A percentile compares a stretch with the other conserved stretches of the same genome.
Conservation (phyloP, 306 rosid genomes). For the Prunus mira region DNA sequence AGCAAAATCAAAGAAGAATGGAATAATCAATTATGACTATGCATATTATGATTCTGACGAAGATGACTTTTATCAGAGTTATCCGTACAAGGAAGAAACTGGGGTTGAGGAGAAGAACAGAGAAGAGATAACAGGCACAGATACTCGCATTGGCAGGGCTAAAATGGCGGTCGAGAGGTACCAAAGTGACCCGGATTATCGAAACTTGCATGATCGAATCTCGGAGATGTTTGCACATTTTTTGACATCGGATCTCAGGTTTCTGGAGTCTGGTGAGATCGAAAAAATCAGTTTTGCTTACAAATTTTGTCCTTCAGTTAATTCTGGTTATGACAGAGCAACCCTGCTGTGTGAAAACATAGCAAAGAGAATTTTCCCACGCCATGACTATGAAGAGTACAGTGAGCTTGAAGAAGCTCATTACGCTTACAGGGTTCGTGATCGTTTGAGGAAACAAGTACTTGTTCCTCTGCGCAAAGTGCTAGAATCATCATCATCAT, state of each 20-base stretch:
- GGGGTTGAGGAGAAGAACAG: not conserved
- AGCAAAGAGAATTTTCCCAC: conserved; percentile 1
- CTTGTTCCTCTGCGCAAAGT: not conserved
- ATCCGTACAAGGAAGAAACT: not conserved
- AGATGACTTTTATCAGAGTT: no score
- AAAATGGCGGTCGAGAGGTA: not conserved
- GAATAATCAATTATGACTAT: no score
- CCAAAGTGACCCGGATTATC: not conserved
- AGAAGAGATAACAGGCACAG: not conserved
- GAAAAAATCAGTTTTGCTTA: not conserved
- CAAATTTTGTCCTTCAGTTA: not conserved
- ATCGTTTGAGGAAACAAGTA: conserved; percentile 4
- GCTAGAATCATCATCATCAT: not conserved
- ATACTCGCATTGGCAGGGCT: not conserved
- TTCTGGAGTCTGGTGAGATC: not conserved
- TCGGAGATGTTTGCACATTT: not conserved
- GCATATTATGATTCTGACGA: no score
- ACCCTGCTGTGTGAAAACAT: not conserved
- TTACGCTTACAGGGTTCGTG: conserved; percentile 4
- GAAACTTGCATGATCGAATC: not conserved
- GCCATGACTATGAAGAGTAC: not conserved
- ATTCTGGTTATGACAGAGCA: not conserved
- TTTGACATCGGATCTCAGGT: not conserved
- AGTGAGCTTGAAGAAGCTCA: not conserved
- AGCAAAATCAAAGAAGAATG: no score